Evolutionary conservation across 306 rosid genomes (phyloP), one percentile per base, ranked within the genome.

Genomic region (Inga oerstediana): DNA sequence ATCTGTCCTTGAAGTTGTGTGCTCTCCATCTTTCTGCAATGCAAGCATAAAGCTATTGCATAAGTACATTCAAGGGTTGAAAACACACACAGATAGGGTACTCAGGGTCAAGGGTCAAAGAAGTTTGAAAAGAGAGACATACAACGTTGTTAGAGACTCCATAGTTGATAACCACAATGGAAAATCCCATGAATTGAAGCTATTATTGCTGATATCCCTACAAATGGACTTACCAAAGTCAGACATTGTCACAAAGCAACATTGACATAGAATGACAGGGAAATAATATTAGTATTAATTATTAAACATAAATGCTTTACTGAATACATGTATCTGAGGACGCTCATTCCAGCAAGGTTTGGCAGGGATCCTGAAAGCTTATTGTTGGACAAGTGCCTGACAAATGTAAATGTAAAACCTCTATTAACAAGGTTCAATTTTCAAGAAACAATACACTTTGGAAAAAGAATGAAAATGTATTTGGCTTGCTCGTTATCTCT

Each of bases 311-410:
- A 79, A 79, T 82, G 75, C 14, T 77, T 72, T 49, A 58, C 34
- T 49, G 76, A 89, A 81, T 88, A 93, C 97, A 91, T 79, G 84
- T 78, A 89, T 10, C 8, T 74, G 79, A 91, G 94, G 43, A 1
- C 13, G 8, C 27, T 84, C 93, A 90, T 79, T 83, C 89, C 85
- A 30, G 74, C 67, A 45, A 93, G 94, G 85, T 81, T 74, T 11
- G 94, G 97, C 37, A 82, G 12, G 54, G 83, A 62, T 69, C 97
- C 97, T 30, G 80, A 81, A 59, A 93, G 83, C 86, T 72, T 83
- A 62, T 93, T 93, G 86, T 88, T 84, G 76, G 94, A 93, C 87
- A 91, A 80, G 78, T 48, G 34, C 91, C 97, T 93, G 81, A 70
- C 76, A 79, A 61, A 15, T 79, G 64, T 79, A 35, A 61, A 75